phyloP scores from a whole-genome alignment of 208 protist species.

The Sergeia podlipaevii region DNA sequence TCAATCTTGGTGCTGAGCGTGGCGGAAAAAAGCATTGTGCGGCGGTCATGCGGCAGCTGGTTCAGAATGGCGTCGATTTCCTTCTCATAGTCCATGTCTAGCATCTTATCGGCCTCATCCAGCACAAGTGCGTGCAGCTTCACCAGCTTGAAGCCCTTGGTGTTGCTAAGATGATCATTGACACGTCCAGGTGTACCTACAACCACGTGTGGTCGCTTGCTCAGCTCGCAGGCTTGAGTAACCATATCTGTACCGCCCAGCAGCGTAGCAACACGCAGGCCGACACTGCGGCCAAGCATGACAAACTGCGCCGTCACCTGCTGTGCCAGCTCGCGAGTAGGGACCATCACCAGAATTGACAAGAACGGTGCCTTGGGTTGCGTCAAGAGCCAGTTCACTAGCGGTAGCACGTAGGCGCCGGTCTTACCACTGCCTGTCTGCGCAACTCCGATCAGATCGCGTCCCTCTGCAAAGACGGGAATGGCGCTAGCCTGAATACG shows the following conservation, averaged over 20 bases:
- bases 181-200: conserved; percentile 98
- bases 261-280: conserved; percentile 85
- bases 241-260: conserved; percentile 96
- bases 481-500: conserved; percentile 95
- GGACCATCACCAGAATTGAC: conserved; percentile 94
- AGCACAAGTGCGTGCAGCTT: conserved; percentile 96
- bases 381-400: conserved; percentile 97
- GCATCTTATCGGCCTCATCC: conserved; percentile 98
- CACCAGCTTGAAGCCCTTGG: conserved; percentile 96
- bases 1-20: conserved; percentile 98
- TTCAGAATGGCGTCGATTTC: conserved; percentile 97
- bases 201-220: conserved; percentile 96
- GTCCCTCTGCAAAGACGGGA: conserved; percentile 87
- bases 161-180: conserved; percentile 98
- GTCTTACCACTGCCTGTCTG: conserved; percentile 99
- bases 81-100: conserved; percentile 99
- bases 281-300: conserved; percentile 88
- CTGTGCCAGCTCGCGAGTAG: conserved; percentile 98
- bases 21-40: conserved; percentile 97
- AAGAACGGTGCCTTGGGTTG: conserved; percentile 88
- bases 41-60: conserved; percentile 82
- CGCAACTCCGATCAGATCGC: conserved; percentile 97
- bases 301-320: conserved; percentile 96
- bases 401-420: conserved; percentile 97
- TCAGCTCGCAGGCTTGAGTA: conserved; percentile 93